phyloP scores from a whole-genome alignment of 768 basidiomycete species.

The Lentinus tigrinus region DNA sequence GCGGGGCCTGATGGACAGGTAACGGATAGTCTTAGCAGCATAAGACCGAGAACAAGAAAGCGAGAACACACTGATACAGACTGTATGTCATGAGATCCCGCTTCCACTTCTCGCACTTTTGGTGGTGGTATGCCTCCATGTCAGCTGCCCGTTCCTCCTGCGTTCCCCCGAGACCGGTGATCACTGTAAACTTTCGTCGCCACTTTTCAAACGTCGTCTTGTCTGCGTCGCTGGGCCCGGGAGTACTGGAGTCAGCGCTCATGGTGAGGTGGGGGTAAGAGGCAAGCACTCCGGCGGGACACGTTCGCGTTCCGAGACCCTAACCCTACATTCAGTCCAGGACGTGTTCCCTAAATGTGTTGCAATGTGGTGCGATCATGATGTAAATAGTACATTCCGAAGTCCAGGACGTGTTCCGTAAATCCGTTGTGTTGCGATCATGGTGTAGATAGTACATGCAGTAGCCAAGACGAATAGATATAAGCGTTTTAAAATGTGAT shows the following conservation, averaged over 20 bases:
- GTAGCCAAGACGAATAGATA: background rate
- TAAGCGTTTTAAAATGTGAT: no score
- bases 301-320: background rate
- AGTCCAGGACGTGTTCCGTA: no score
- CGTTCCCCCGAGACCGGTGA: slow-evolving; percentile 52
- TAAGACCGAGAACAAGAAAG: background rate
- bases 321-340: background rate
- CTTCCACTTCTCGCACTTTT: slow-evolving; percentile 53
- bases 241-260: slow-evolving; percentile 13
- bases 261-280: background rate
- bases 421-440: no score
- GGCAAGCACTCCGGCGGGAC: background rate
- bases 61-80: slow-evolving; percentile 32
- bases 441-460: background rate
- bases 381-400: no score
- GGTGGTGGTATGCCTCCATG: slow-evolving; percentile 37
- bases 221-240: slow-evolving; percentile 14
- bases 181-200: slow-evolving; percentile 44
- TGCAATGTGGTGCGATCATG: no score
- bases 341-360: no score
- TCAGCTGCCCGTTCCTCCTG: slow-evolving; percentile 40
- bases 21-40: background rate
- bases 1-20: slow-evolving; percentile 60
- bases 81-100: slow-evolving; percentile 46
- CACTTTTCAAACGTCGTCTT: slow-evolving; percentile 46